phyloP scores from a whole-genome alignment of 2,329 filamentous ascomycete species.

The Biscogniauxia sp. region DNA sequence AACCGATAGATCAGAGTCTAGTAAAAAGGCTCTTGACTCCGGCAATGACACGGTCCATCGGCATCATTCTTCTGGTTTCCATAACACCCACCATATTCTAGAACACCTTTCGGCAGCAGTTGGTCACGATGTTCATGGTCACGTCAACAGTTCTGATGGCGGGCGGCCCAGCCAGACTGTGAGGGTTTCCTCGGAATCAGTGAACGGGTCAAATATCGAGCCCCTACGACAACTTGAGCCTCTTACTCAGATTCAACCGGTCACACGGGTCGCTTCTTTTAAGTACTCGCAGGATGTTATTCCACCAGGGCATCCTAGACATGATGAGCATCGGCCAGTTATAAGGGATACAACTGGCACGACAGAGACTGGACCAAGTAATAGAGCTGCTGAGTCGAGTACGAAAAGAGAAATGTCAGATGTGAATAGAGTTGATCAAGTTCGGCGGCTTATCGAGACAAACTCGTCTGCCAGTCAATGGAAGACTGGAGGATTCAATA shows the following conservation, averaged over 20 bases:
- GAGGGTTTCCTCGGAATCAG: not conserved
- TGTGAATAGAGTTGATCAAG: not conserved
- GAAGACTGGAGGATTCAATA: not conserved
- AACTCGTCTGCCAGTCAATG: not conserved
- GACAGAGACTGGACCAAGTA: not conserved
- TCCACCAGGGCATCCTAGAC: conserved; percentile 10
- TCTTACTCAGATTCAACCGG: conserved; percentile 13
- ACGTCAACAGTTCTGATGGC: not conserved
- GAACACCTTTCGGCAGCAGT: conserved; percentile 31
- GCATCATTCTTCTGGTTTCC: conserved; percentile 34
- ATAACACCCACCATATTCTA: conserved; percentile 34
- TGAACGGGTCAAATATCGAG: not conserved
- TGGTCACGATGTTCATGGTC: conserved; percentile 13
- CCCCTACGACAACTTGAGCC: conserved; percentile 8
- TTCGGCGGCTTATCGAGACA: not conserved
- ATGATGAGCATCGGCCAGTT: not conserved
- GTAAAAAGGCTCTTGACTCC: conserved; percentile 1
- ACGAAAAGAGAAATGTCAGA: not conserved
- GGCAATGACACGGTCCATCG: conserved; percentile 14
- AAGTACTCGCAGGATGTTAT: conserved; percentile 14
- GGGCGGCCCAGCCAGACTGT: not conserved
- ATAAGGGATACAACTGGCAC: not conserved
- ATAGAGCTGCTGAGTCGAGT: not conserved
- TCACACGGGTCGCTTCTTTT: conserved; percentile 13
- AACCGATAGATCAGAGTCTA: conserved; percentile 1